Evolutionary conservation across 352 stramenopile species (phyloP).

Genomic region (Phytophthora citricola): DNA sequence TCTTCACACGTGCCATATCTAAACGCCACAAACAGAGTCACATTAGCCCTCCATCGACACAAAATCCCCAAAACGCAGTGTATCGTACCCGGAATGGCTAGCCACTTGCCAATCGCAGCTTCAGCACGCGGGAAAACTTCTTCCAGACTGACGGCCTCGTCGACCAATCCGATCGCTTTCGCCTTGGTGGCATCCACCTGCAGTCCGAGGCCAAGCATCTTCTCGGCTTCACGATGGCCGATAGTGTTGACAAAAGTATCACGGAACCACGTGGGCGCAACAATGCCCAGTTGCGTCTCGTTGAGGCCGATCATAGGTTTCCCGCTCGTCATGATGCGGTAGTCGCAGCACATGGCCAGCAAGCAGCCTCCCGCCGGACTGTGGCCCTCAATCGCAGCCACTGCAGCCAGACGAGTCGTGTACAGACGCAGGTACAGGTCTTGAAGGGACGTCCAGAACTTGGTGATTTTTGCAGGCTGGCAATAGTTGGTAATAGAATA

Average conservation of each 20-base stretch:
- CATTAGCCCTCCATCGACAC: background rate
- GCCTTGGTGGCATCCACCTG: conserved; percentile 81
- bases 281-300: conserved; percentile 94
- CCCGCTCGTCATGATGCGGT: conserved; percentile 91
- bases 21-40: background rate
- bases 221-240: conserved; percentile 83
- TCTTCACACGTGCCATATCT: conserved; percentile 77
- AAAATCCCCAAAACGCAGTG: background rate
- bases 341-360: conserved; percentile 95
- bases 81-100: conserved; percentile 75
- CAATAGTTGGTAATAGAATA: background rate
- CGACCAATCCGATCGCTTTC: conserved; percentile 78
- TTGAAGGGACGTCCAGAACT: conserved; percentile 94
- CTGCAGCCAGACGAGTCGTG: conserved; percentile 84
- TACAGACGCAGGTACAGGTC: conserved; percentile 94
- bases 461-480: conserved; percentile 62
- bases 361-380: conserved; percentile 94
- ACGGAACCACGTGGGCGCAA: conserved; percentile 83
- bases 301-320: conserved; percentile 94
- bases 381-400: conserved; percentile 93
- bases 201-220: conserved; percentile 83
- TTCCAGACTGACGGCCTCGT: conserved; percentile 78
- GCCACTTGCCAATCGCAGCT: conserved; percentile 74
- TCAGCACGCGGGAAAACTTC: conserved; percentile 78
- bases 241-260: conserved; percentile 89